These are phyloP conservation scores for Cymbopogon citratus DNA, from an alignment of 176 grass and related monocot genomes.

Conservation along the genomic window DNA sequence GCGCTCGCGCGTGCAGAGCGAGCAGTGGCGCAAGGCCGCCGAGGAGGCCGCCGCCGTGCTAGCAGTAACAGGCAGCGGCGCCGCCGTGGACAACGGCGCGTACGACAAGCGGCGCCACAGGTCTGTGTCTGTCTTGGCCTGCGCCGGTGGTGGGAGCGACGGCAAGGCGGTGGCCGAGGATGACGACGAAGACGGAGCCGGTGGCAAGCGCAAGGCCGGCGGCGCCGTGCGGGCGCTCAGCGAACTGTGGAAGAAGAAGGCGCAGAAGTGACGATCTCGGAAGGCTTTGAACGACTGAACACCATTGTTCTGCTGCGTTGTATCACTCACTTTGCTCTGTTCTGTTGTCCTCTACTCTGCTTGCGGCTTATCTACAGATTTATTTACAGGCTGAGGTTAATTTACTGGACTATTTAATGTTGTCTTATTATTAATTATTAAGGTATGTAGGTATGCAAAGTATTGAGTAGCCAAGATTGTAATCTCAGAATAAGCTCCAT, in stretches of 20 bases:
- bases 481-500: not conserved
- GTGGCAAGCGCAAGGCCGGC: conserved; percentile 35
- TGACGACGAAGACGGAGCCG: conserved; percentile 15
- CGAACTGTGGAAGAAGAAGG: conserved; percentile 86
- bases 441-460: too few species aligned
- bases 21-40: conserved; percentile 89
- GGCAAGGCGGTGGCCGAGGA: not conserved
- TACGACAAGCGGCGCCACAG: not conserved
- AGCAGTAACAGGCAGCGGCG: not conserved
- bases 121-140: not conserved
- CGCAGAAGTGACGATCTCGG: conserved; percentile 30
- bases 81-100: not conserved
- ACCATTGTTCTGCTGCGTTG: not conserved
- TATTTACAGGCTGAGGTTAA: not conserved
- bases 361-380: not conserved
- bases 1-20: conserved; percentile 52
- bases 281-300: not conserved
- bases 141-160: not conserved
- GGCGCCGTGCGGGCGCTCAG: conserved; percentile 55
- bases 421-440: not conserved
- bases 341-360: not conserved
- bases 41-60: conserved; percentile 66
- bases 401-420: not conserved
- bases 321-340: not conserved
- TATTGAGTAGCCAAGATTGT: not conserved